Evolutionary conservation across 1,284 basidiomycete species (phyloP), one percentile per base, ranked within the genome.

Genomic region (Laetiporus sulphureus): DNA sequence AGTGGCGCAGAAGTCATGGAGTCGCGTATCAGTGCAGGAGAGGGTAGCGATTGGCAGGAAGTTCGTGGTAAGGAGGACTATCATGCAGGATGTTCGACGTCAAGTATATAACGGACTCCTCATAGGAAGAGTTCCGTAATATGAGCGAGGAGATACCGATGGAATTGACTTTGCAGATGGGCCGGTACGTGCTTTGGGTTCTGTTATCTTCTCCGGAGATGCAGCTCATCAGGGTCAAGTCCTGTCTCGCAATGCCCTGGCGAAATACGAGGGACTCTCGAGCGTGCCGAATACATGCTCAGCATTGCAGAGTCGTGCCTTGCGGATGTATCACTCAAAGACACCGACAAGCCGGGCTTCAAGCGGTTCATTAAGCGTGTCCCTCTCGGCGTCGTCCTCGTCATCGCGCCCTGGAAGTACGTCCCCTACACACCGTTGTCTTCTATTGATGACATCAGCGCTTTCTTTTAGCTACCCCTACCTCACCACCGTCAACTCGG

Each of bases 351-450:
- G 41, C 86, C 86, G 30, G 87, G 87, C 3, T 88, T 92, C 66
- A 79, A 73, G 54, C 73, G 91, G 35, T 88, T 73, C 58, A 94
- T 97, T 61, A 77, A 81, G 53, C 81, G 89, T 39, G 75, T 75
- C 21, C 91, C 94, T 1, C 64, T 95, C 0, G 94, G 94, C 13
- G 83, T 96, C n/a, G 79, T 96, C 1, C 74, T 92, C 22, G 76
- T 92, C 38, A 83, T 93, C 48, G 78, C 85, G 0, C 89, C 91
- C 2, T 93, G 93, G 94, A 91, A 92, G 92, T 91, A 49, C 44
- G 79, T 64, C 16, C 37, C 16, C 15, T 20, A 16, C 24, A 11
- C 32, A 1, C 19, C 15, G n/a, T 36, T 16, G 2, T 29, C 24
- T 45, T 24, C 27, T 34, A 36, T 40, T 46, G 21, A 41, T 4